Evolutionary conservation across 202 grass and related monocot genomes (phyloP).

Genomic region (Eragrostis tef): DNA sequence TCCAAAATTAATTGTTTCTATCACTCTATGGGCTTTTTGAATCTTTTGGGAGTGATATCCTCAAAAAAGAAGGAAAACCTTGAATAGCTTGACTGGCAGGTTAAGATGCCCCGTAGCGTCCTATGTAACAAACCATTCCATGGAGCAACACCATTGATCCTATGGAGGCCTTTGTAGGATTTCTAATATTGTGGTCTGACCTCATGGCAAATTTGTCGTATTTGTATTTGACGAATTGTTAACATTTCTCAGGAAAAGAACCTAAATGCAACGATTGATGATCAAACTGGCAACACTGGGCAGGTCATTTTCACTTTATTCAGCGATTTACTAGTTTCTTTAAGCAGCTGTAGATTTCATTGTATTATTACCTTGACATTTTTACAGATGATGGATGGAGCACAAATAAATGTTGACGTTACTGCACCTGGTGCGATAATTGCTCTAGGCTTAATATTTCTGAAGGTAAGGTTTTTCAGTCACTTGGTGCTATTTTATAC

Average conservation of each 20-base stretch:
- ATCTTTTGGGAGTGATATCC: not conserved
- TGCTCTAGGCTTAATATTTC: constrained; percentile 89
- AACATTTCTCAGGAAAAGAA: constrained; percentile 64
- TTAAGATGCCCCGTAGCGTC: not conserved
- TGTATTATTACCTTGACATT: constrained; percentile 36
- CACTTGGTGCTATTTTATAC: constrained; percentile 29
- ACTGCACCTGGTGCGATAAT: constrained; percentile 97
- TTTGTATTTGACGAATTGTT: constrained; percentile 36
- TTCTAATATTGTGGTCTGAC: not conserved
- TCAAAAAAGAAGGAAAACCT: not conserved
- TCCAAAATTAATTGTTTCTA: constrained; percentile 24
- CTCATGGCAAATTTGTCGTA: not conserved
- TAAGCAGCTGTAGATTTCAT: constrained; percentile 27
- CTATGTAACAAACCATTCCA: not conserved
- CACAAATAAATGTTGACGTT: constrained; percentile 93
- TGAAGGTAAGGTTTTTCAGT: constrained; percentile 63
- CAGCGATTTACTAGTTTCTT: constrained; percentile 36
- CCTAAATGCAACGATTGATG: constrained; percentile 55
- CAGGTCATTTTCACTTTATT: constrained; percentile 59
- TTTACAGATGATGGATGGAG: constrained; percentile 83
- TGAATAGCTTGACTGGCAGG: not conserved
- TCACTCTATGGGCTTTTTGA: not conserved
- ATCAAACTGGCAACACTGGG: constrained; percentile 63
- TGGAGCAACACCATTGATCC: not conserved
- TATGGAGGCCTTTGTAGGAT: not conserved